Conservation (phyloP, 768 basidiomycete species). For the Cyclocybe cylindracea region DNA sequence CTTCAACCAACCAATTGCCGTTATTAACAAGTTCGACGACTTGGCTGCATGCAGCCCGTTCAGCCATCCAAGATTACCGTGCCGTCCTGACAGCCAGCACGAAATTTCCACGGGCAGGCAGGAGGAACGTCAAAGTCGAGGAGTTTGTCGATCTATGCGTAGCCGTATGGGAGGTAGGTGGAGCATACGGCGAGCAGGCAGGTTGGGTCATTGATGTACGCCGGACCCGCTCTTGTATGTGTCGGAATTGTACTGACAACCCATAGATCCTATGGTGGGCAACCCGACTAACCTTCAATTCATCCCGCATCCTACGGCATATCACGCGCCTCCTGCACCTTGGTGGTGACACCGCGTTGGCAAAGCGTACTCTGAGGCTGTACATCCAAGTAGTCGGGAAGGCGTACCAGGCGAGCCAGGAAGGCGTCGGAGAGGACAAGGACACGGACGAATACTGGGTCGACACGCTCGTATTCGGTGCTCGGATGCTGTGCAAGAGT, state of each 20-base stretch:
- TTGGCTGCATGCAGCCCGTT: slow-evolving; percentile 69
- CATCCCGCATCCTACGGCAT: slow-evolving; percentile 81
- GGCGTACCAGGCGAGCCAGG: slow-evolving; percentile 63
- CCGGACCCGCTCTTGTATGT: slow-evolving; percentile 16
- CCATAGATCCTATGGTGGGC: slow-evolving; percentile 89
- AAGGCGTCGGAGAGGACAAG: slow-evolving; percentile 41
- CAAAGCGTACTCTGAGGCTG: slow-evolving; percentile 73
- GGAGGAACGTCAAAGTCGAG: slow-evolving; percentile 76
- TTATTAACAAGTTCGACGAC: slow-evolving; percentile 16
- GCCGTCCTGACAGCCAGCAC: slow-evolving; percentile 69
- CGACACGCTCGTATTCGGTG: slow-evolving; percentile 74
- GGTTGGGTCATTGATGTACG: slow-evolving; percentile 84
- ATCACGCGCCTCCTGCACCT: slow-evolving; percentile 74
- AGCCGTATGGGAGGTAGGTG: slow-evolving; percentile 83
- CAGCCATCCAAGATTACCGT: slow-evolving; percentile 71
- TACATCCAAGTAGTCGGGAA: slow-evolving; percentile 88
- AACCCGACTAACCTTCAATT: slow-evolving; percentile 92
- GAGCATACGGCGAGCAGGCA: slow-evolving; percentile 62
- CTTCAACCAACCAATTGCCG: slow-evolving; percentile 1
- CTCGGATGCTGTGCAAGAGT: slow-evolving; percentile 70
- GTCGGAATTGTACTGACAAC: neutral
- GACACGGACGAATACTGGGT: slow-evolving; percentile 78
- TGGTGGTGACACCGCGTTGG: slow-evolving; percentile 58
- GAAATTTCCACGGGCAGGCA: slow-evolving; percentile 78
- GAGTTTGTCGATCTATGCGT: slow-evolving; percentile 83